A percentile compares a stretch with the other conserved stretches of the same genome.
Evolutionary conservation across 2,329 filamentous ascomycete genomes (phyloP).

Genomic region (Sphaceloma murrayae): DNA sequence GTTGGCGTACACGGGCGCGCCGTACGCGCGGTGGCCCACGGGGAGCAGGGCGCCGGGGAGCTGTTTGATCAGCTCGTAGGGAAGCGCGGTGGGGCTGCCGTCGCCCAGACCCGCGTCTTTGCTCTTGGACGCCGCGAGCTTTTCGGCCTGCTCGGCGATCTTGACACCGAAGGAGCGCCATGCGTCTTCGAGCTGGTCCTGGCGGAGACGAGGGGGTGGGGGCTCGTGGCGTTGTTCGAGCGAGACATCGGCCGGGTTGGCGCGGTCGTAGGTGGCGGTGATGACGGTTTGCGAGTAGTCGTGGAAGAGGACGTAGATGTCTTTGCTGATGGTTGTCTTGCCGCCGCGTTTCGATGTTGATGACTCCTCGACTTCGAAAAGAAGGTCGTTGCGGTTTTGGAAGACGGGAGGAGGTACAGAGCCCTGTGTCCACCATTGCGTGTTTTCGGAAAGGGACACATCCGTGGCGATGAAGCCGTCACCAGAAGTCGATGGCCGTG

Average conservation of each 20-base stretch:
- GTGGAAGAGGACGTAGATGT: slow-evolving; percentile 79
- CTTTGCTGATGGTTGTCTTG: slow-evolving; percentile 62
- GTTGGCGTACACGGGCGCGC: slow-evolving; percentile 87
- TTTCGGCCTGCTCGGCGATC: slow-evolving; percentile 59
- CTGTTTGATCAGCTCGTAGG: slow-evolving; percentile 66
- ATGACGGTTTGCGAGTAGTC: slow-evolving; percentile 95
- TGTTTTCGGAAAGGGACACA: slow-evolving; percentile 63
- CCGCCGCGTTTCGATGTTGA: slow-evolving; percentile 59
- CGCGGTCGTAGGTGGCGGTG: slow-evolving; percentile 66
- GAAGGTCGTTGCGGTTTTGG: slow-evolving; percentile 72
- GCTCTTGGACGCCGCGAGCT: slow-evolving; percentile 59
- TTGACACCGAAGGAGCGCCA: slow-evolving; percentile 72
- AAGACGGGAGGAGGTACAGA: slow-evolving; percentile 72
- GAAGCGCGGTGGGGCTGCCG: slow-evolving; percentile 65
- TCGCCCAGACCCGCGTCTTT: slow-evolving; percentile 60
- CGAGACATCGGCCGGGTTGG: slow-evolving; percentile 60
- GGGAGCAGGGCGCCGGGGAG: slow-evolving; percentile 66
- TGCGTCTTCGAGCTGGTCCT: slow-evolving; percentile 85
- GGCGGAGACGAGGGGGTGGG: slow-evolving; percentile 70
- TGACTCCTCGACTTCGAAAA: slow-evolving; percentile 72
- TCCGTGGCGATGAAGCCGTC: slow-evolving; percentile 80
- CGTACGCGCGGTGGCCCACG: slow-evolving; percentile 81
- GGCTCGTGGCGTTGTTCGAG: slow-evolving; percentile 80
- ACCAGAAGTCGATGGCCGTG: slow-evolving; percentile 52
- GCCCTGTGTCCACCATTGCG: slow-evolving; percentile 79